A percentile compares a stretch with the other conserved stretches of the same genome.
phyloP scores from a whole-genome alignment of 371 early-diverging fungal genomes.

The Blakeslea trispora region DNA sequence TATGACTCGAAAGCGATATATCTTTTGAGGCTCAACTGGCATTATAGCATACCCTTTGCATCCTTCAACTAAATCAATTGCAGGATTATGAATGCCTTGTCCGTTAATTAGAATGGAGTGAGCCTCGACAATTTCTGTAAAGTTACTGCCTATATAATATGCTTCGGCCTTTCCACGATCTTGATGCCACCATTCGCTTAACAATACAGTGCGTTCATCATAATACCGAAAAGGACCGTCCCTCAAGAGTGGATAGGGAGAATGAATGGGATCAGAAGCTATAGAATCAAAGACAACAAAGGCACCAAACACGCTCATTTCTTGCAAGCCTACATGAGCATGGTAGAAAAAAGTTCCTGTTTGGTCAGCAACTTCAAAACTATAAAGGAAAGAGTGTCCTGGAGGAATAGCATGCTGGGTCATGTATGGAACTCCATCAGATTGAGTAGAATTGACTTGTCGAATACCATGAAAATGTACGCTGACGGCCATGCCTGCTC shows the following conservation, averaged over 20 bases:
- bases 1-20: constrained; percentile 44
- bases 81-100: constrained; percentile 23
- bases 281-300: constrained; percentile 46
- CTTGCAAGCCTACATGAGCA: constrained; percentile 48
- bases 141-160: constrained; percentile 34
- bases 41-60: constrained; percentile 39
- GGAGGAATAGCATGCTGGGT: constrained; percentile 63
- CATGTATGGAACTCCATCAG: constrained; percentile 64
- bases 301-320: constrained; percentile 52
- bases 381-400: constrained; percentile 51
- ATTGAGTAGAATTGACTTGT: constrained; percentile 34
- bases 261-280: constrained; percentile 13
- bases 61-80: constrained; percentile 9
- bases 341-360: constrained; percentile 64
- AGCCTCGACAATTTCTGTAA: constrained; percentile 39
- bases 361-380: constrained; percentile 44
- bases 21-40: constrained; percentile 30
- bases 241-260: constrained; percentile 1
- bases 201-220: constrained; percentile 40
- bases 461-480: constrained; percentile 54
- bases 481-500: constrained; percentile 25
- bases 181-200: constrained; percentile 56
- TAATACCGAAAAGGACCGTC: constrained; percentile 39
- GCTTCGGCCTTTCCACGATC: constrained; percentile 30
- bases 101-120: constrained; percentile 51